Percentiles rank a stretch among this genome's conserved stretches.
phyloP scores from a whole-genome alignment of 495 filamentous ascomycete genomes.

The Neurospora sp. region DNA sequence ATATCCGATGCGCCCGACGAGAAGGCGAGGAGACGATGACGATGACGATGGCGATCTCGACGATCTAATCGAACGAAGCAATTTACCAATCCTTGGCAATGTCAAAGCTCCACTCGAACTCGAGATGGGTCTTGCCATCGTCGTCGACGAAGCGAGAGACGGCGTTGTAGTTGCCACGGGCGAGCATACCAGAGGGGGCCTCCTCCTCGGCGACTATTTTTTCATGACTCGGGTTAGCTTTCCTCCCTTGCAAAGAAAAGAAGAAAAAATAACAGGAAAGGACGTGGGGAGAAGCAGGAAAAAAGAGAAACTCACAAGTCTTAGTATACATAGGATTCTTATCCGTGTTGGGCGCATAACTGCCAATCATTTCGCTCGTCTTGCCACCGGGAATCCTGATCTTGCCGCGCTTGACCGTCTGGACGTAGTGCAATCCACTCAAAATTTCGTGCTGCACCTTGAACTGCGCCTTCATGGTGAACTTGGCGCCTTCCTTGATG shows the following conservation, averaged over 20 bases:
- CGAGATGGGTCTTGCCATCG: constrained; percentile 72
- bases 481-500: constrained; percentile 89
- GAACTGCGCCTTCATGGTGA: constrained; percentile 87
- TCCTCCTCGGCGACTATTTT: constrained; percentile 72
- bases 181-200: constrained; percentile 81
- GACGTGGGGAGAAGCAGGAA: background rate
- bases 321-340: constrained; percentile 77
- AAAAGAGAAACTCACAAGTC: constrained; percentile 58
- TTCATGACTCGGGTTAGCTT: background rate
- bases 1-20: background rate
- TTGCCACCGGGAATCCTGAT: constrained; percentile 63
- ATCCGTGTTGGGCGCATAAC: constrained; percentile 80
- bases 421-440: constrained; percentile 88
- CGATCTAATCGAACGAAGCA: background rate
- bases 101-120: constrained; percentile 90
- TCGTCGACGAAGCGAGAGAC: constrained; percentile 85
- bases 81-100: constrained; percentile 87
- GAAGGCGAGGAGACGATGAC: background rate
- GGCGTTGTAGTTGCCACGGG: constrained; percentile 77
- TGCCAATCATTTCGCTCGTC: constrained; percentile 95
- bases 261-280: too few relatives aligned
- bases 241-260: background rate
- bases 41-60: background rate
- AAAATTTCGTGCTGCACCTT: constrained; percentile 93
- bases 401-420: constrained; percentile 80